These are phyloP conservation scores for Tetracladium setigerum DNA, from an alignment of 495 filamentous ascomycete genomes.

Conservation along the genomic window DNA sequence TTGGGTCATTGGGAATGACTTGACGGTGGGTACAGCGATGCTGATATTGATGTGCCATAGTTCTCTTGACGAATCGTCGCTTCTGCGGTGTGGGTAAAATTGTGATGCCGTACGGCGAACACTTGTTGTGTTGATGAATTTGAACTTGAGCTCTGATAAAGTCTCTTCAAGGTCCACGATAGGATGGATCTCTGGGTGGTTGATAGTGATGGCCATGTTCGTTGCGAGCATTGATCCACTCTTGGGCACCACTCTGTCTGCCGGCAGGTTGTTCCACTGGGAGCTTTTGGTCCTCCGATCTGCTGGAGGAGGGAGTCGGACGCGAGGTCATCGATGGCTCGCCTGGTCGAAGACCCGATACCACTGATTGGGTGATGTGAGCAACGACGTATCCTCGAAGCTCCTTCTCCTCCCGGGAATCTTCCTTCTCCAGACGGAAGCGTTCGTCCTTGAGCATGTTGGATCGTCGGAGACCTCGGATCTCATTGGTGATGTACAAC, in stretches of 20 bases:
- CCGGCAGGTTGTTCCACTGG: slow-evolving; percentile 44
- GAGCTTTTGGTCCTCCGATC: slow-evolving; percentile 28
- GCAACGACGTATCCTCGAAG: slow-evolving; percentile 66
- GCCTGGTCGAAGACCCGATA: slow-evolving; percentile 18
- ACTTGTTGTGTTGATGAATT: neutral
- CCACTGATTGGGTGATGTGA: slow-evolving; percentile 55
- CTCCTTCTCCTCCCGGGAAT: slow-evolving; percentile 78
- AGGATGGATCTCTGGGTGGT: slow-evolving; percentile 16
- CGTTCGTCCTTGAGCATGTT: slow-evolving; percentile 73
- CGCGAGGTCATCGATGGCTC: slow-evolving; percentile 2
- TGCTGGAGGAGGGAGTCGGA: neutral
- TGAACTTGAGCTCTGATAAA: too few species aligned
- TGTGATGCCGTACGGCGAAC: too few species aligned
- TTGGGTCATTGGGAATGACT: too few species aligned
- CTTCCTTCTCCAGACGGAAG: slow-evolving; percentile 79
- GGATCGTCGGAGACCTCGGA: slow-evolving; percentile 69
- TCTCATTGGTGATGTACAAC: slow-evolving; percentile 82
- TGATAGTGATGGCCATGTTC: slow-evolving; percentile 34
- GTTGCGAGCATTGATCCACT: slow-evolving; percentile 56
- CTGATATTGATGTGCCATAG: too few species aligned
- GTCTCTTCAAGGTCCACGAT: slow-evolving; percentile 17
- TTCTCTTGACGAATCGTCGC: too few species aligned
- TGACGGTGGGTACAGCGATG: too few species aligned
- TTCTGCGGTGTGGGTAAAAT: too few species aligned
- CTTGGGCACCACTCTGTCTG: slow-evolving; percentile 52